Conservation (phyloP, 805 yeast species). For the Wickerhamomyces strasburgensis region DNA sequence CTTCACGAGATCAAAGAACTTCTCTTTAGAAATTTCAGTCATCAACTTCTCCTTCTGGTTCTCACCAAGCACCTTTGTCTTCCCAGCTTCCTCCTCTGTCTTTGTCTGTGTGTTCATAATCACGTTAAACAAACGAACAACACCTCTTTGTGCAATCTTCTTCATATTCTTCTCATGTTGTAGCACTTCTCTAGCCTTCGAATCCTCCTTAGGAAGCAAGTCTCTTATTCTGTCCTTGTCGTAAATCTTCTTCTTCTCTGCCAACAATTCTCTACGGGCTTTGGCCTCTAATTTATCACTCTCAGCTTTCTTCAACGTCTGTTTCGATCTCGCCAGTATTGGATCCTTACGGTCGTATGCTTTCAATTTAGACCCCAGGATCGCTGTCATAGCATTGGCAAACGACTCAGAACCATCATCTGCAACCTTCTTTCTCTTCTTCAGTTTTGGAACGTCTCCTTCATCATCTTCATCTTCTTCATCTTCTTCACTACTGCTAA, state of each 20-base stretch:
- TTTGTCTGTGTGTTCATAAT: slow-evolving; percentile 70
- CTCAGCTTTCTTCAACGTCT: slow-evolving; percentile 65
- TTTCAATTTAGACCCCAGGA: slow-evolving; percentile 78
- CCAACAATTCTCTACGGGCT: slow-evolving; percentile 64
- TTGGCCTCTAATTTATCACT: slow-evolving; percentile 77
- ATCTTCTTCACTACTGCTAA: slow-evolving; percentile 13
- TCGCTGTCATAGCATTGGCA: slow-evolving; percentile 78
- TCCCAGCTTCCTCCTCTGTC: slow-evolving; percentile 46
- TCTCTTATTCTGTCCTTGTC: slow-evolving; percentile 66
- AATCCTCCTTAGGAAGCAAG: slow-evolving; percentile 60
- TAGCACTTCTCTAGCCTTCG: slow-evolving; percentile 49
- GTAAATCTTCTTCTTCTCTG: slow-evolving; percentile 64
- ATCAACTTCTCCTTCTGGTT: slow-evolving; percentile 54
- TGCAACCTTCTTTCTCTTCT: slow-evolving; percentile 49
- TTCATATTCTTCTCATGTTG: slow-evolving; percentile 67
- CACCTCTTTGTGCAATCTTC: slow-evolving; percentile 86
- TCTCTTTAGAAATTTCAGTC: slow-evolving; percentile 82
- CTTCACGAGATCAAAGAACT: slow-evolving; percentile 81
- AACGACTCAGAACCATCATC: slow-evolving; percentile 75
- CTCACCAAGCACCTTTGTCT: slow-evolving; percentile 37
- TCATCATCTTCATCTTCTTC: slow-evolving; percentile 27
- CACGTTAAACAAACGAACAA: slow-evolving; percentile 78
- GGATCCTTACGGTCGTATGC: slow-evolving; percentile 90
- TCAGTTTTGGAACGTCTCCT: slow-evolving; percentile 40
- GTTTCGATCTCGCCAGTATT: slow-evolving; percentile 78